Conservation (phyloP, 129 eudicot genomes). For the Flaveria bidentis region DNA sequence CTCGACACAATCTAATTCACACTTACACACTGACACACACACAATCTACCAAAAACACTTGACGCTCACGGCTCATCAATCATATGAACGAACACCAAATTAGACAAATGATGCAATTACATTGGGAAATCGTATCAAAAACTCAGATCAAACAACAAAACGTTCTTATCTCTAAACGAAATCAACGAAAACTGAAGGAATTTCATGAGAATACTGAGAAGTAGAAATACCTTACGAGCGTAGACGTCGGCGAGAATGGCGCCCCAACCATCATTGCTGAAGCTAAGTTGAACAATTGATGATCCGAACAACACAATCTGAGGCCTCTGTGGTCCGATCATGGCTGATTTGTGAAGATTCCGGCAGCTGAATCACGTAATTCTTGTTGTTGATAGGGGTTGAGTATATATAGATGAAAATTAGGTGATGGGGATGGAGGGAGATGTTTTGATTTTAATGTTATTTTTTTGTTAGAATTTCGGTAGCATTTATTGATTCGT, state of each 20-base stretch:
- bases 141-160: neutral
- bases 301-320: conserved; percentile 90
- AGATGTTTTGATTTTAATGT: neutral
- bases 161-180: neutral
- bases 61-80: neutral
- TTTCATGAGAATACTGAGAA: neutral
- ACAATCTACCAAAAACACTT: neutral
- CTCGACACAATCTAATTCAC: neutral
- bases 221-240: conserved; percentile 69
- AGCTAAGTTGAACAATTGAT: conserved; percentile 88
- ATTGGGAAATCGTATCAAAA: neutral
- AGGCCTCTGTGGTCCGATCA: conserved; percentile 87
- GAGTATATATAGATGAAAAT: neutral
- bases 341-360: conserved; percentile 16
- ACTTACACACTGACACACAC: neutral
- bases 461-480: neutral
- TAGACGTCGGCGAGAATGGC: conserved; percentile 83
- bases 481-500: too few relatives aligned
- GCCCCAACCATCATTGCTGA: conserved; percentile 95
- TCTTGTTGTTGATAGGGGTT: neutral
- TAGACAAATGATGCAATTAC: neutral
- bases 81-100: conserved; percentile 7
- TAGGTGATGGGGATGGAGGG: conserved; percentile 15
- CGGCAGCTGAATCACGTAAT: neutral
- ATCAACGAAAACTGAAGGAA: neutral